phyloP scores from a whole-genome alignment of 345 rosid species.

The Eutrema heterophyllum region DNA sequence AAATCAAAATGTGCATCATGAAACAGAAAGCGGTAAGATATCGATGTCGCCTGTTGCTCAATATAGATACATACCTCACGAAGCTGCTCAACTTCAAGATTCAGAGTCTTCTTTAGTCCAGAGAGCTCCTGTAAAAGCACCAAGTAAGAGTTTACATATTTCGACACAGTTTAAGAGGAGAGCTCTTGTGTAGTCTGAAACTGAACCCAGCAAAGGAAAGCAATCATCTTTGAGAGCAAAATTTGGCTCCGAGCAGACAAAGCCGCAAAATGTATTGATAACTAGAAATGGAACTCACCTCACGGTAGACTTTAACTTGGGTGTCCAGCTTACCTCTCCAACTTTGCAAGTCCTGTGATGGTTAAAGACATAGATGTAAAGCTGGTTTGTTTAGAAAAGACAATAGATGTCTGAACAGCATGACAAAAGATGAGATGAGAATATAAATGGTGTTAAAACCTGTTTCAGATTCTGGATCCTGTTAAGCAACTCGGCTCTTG shows the following conservation, averaged over 20 bases:
- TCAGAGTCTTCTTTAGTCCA: conserved; percentile 61
- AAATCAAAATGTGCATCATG: background rate
- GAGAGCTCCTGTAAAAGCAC: conserved; percentile 60
- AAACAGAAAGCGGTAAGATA: background rate
- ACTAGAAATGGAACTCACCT: conserved; percentile 41
- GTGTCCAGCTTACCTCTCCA: conserved; percentile 94
- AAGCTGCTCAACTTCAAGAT: conserved; percentile 79
- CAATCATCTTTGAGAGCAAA: background rate
- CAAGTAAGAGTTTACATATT: background rate
- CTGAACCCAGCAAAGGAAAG: background rate
- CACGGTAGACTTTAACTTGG: conserved; percentile 79
- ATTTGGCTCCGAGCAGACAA: background rate
- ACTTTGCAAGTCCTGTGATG: conserved; percentile 71
- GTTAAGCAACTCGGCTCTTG: conserved; percentile 74
- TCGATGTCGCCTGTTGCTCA: background rate
- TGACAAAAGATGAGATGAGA: background rate
- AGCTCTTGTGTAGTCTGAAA: background rate
- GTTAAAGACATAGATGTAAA: background rate
- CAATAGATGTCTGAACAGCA: background rate
- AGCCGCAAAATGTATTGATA: background rate
- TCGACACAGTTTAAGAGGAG: background rate
- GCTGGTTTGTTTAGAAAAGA: background rate
- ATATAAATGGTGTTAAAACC: conserved; percentile 26
- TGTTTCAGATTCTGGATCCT: conserved; percentile 87
- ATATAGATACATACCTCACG: conserved; percentile 25